A percentile compares a stretch with the other conserved stretches of the same genome.
These are phyloP conservation scores for Xylaria curta DNA, from an alignment of 495 filamentous ascomycete genomes.

Conservation along the genomic window DNA sequence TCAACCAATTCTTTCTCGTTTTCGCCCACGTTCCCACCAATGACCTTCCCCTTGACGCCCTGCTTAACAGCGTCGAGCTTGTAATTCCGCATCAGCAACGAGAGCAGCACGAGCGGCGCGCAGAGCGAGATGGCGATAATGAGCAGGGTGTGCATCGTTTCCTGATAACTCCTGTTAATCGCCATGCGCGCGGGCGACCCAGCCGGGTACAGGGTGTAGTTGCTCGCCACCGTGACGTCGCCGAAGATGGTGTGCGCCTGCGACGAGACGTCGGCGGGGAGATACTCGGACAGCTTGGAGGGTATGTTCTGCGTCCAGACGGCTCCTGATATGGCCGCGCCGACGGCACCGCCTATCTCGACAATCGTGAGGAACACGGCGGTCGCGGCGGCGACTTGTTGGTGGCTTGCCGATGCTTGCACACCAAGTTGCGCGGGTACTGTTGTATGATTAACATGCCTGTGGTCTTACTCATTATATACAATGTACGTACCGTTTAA, in stretches of 20 bases:
- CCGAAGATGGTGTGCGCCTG: conserved; percentile 58
- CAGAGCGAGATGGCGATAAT: conserved; percentile 54
- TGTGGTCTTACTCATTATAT: too few relatives aligned
- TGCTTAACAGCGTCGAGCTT: conserved; percentile 43
- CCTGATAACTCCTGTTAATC: conserved; percentile 60
- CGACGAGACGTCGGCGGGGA: conserved; percentile 58
- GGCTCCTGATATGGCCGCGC: conserved; percentile 63
- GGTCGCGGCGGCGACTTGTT: conserved; percentile 67
- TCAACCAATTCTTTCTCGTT: not conserved
- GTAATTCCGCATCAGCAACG: conserved; percentile 55
- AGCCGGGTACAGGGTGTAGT: conserved; percentile 46
- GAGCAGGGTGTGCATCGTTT: conserved; percentile 58
- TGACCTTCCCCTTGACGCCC: conserved; percentile 18
- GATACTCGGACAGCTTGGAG: conserved; percentile 51
- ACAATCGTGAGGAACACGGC: conserved; percentile 64
- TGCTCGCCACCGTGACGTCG: conserved; percentile 56
- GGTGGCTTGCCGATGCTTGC: conserved; percentile 63
- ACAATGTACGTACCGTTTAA: conserved; percentile 49
- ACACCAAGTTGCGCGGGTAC: conserved; percentile 66
- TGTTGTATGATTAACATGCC: too few relatives aligned
- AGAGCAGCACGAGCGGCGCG: conserved; percentile 50
- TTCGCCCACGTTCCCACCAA: conserved; percentile 1
- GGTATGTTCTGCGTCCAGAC: conserved; percentile 68
- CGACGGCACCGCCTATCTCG: conserved; percentile 67
- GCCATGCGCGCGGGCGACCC: conserved; percentile 56